Conservation (phyloP, 1,139 yeast genomes). For the Candida sojae region DNA sequence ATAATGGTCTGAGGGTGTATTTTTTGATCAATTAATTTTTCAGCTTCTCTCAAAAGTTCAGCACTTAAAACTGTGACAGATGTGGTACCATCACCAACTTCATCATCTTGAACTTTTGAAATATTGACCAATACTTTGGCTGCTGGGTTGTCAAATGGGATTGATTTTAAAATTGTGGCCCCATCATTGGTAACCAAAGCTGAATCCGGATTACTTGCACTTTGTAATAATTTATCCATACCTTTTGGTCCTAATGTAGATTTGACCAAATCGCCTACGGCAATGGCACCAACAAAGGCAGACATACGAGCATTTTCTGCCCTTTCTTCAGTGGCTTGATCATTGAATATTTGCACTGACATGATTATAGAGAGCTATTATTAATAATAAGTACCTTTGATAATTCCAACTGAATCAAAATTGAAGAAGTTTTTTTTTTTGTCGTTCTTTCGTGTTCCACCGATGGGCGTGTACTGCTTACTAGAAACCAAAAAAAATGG, state of each 20-base stretch:
- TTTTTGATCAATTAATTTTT: slow-evolving; percentile 84
- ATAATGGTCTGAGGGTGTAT: slow-evolving; percentile 98
- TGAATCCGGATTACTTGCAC: slow-evolving; percentile 72
- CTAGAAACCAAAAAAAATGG: background rate
- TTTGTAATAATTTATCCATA: slow-evolving; percentile 92
- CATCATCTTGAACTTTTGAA: slow-evolving; percentile 97
- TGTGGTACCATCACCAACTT: slow-evolving; percentile 98
- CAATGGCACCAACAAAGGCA: slow-evolving; percentile 97
- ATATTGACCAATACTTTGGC: slow-evolving; percentile 96
- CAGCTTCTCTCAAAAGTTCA: slow-evolving; percentile 93
- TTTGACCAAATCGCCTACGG: slow-evolving; percentile 96
- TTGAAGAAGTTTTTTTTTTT: background rate
- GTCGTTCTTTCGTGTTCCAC: slow-evolving; percentile 2
- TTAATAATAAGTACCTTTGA: too few species aligned
- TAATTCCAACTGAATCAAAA: background rate
- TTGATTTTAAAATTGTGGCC: slow-evolving; percentile 91
- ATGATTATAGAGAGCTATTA: slow-evolving; percentile 16
- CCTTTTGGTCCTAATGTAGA: slow-evolving; percentile 98
- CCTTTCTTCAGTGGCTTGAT: slow-evolving; percentile 95
- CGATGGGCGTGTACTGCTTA: background rate
- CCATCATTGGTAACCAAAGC: slow-evolving; percentile 95
- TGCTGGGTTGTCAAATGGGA: slow-evolving; percentile 97
- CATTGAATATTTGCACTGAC: slow-evolving; percentile 94
- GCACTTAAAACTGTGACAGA: slow-evolving; percentile 95
- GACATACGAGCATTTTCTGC: slow-evolving; percentile 98